These are phyloP conservation scores for Euphorbia schlechtendalii DNA, from an alignment of 441 rosid genomes.

Conservation along the genomic window DNA sequence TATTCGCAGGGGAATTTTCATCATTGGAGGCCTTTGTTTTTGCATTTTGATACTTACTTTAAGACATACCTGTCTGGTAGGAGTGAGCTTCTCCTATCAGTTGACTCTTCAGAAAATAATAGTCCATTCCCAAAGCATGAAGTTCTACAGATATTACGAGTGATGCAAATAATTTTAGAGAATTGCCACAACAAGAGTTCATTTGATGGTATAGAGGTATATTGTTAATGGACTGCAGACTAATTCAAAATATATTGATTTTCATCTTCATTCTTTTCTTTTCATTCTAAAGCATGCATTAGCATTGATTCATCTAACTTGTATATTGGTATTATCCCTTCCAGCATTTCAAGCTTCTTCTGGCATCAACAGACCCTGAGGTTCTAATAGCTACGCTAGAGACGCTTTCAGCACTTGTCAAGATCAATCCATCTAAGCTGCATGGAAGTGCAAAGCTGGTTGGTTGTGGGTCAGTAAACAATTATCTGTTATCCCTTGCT, in stretches of 20 bases:
- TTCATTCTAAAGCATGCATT: slow-evolving; percentile 5
- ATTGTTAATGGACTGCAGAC: slow-evolving; percentile 13
- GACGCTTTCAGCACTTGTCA: slow-evolving; percentile 84
- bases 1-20: slow-evolving; percentile 82
- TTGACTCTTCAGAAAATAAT: slow-evolving; percentile 62
- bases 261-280: neutral
- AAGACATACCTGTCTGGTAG: slow-evolving; percentile 74
- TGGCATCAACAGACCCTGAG: slow-evolving; percentile 96
- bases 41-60: slow-evolving; percentile 89
- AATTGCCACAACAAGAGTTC: slow-evolving; percentile 90
- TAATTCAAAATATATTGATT: neutral
- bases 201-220: slow-evolving; percentile 94
- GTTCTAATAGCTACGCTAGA: slow-evolving; percentile 83
- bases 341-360: slow-evolving; percentile 97
- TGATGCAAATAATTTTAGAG: slow-evolving; percentile 87
- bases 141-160: slow-evolving; percentile 81
- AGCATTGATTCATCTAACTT: slow-evolving; percentile 18
- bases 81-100: slow-evolving; percentile 76
- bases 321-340: slow-evolving; percentile 13
- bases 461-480: slow-evolving; percentile 80
- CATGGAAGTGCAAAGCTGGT: slow-evolving; percentile 82
- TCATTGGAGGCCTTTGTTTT: slow-evolving; percentile 97
- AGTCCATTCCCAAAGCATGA: slow-evolving; percentile 74
- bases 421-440: slow-evolving; percentile 83
- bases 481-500: slow-evolving; percentile 80